Evolutionary conservation across 2,329 filamentous ascomycete genomes (phyloP).

Genomic region (Colletotrichum cuscutae): DNA sequence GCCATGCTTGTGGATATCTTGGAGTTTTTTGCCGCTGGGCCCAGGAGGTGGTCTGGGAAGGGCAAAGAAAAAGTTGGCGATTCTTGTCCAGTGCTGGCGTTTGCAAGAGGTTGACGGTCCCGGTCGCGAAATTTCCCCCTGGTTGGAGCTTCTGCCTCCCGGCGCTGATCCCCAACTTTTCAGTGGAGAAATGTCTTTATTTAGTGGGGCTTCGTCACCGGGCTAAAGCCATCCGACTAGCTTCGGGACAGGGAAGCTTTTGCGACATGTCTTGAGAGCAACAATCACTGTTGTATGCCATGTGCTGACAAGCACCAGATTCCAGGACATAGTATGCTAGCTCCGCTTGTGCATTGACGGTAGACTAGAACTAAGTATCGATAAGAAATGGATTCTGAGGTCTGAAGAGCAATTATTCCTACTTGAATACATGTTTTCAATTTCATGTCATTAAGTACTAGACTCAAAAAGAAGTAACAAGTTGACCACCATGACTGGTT

Average conservation of each 20-base stretch:
- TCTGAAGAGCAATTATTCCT: too few relatives aligned
- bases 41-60: neutral
- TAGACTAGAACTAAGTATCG: too few relatives aligned
- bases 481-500: too few relatives aligned
- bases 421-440: too few relatives aligned
- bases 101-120: neutral
- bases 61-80: neutral
- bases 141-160: neutral
- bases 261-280: neutral
- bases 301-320: too few relatives aligned
- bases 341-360: too few relatives aligned
- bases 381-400: too few relatives aligned
- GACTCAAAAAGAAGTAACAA: too few relatives aligned
- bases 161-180: slow-evolving; percentile 8
- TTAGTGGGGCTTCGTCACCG: neutral
- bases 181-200: slow-evolving; percentile 3
- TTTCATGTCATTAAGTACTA: too few relatives aligned
- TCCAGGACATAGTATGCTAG: too few relatives aligned
- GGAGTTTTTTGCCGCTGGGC: neutral
- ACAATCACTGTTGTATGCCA: too few relatives aligned
- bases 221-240: neutral
- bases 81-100: neutral
- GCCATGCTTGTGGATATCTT: slow-evolving; percentile 40
- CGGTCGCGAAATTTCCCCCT: slow-evolving; percentile 5
- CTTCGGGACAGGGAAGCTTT: neutral